Percentiles rank a stretch among this genome's conserved stretches.
Evolutionary conservation across 805 yeast species (phyloP).

Genomic region (Nakazawaea populi): DNA sequence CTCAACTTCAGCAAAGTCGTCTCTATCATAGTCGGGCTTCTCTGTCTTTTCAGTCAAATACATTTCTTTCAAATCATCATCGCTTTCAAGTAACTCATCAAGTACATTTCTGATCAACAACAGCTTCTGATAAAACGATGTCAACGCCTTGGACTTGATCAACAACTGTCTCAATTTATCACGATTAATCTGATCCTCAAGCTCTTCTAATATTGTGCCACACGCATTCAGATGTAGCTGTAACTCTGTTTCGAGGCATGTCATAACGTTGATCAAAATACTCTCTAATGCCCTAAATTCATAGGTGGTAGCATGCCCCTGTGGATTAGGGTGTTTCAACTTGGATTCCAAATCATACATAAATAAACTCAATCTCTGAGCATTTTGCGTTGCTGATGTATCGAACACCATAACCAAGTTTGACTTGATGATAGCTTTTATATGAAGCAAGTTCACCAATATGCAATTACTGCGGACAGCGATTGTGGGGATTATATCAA

Average conservation of each 20-base stretch:
- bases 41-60: slow-evolving; percentile 46
- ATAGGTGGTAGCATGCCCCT: slow-evolving; percentile 33
- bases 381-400: slow-evolving; percentile 55
- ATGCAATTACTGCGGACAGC: slow-evolving; percentile 75
- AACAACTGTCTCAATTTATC: slow-evolving; percentile 67
- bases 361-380: slow-evolving; percentile 65
- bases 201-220: slow-evolving; percentile 56
- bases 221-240: slow-evolving; percentile 51
- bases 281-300: slow-evolving; percentile 84
- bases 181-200: slow-evolving; percentile 78
- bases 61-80: slow-evolving; percentile 79
- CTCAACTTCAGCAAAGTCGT: slow-evolving; percentile 69
- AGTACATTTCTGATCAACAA: slow-evolving; percentile 71
- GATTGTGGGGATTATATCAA: slow-evolving; percentile 85
- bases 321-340: slow-evolving; percentile 31
- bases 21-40: slow-evolving; percentile 6
- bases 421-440: slow-evolving; percentile 81
- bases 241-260: slow-evolving; percentile 71
- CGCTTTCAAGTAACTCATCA: slow-evolving; percentile 80
- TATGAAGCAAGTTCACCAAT: slow-evolving; percentile 76
- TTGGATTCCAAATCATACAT: slow-evolving; percentile 82
- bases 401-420: slow-evolving; percentile 84
- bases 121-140: slow-evolving; percentile 71
- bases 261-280: slow-evolving; percentile 74
- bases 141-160: slow-evolving; percentile 63